Conservation (phyloP, 2,329 filamentous ascomycete species). For the Diaporthe amygdali region DNA sequence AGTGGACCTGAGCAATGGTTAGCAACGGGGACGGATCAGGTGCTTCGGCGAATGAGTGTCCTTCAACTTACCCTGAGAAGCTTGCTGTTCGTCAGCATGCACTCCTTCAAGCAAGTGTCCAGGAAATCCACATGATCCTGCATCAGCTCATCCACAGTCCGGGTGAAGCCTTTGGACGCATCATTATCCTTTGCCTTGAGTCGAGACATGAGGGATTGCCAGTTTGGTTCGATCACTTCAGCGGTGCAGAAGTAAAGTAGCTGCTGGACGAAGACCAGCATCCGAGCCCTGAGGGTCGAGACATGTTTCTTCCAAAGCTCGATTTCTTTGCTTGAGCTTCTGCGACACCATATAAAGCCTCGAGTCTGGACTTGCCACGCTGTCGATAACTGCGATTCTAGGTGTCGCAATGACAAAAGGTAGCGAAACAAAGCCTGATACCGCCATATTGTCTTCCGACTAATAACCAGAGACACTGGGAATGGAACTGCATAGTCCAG, state of each 20-base stretch:
- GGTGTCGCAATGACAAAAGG: slow-evolving; percentile 83
- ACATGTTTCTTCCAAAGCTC: slow-evolving; percentile 93
- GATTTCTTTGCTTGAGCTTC: slow-evolving; percentile 72
- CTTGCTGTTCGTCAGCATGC: slow-evolving; percentile 98
- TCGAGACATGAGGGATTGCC: slow-evolving; percentile 90
- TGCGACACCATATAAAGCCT: slow-evolving; percentile 80
- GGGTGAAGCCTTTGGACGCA: slow-evolving; percentile 42
- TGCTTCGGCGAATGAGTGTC: neutral
- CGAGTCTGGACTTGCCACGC: slow-evolving; percentile 93
- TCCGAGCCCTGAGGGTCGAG: slow-evolving; percentile 89
- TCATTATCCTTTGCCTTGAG: slow-evolving; percentile 67
- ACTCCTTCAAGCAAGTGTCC: slow-evolving; percentile 97
- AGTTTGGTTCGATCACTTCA: slow-evolving; percentile 98
- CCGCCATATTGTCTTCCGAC: slow-evolving; percentile 92
- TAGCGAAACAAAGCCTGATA: slow-evolving; percentile 98
- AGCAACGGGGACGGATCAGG: neutral
- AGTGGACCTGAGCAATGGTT: slow-evolving; percentile 77
- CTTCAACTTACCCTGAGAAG: slow-evolving; percentile 74
- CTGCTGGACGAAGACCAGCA: slow-evolving; percentile 97
- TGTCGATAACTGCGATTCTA: slow-evolving; percentile 84
- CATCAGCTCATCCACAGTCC: slow-evolving; percentile 97
- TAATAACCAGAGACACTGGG: slow-evolving; percentile 92
- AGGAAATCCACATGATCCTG: slow-evolving; percentile 98
- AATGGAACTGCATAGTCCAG: slow-evolving; percentile 96
- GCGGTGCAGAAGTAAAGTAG: slow-evolving; percentile 95